phyloP scores from a whole-genome alignment of 257 asterid species.

The Mitragyna speciosa region DNA sequence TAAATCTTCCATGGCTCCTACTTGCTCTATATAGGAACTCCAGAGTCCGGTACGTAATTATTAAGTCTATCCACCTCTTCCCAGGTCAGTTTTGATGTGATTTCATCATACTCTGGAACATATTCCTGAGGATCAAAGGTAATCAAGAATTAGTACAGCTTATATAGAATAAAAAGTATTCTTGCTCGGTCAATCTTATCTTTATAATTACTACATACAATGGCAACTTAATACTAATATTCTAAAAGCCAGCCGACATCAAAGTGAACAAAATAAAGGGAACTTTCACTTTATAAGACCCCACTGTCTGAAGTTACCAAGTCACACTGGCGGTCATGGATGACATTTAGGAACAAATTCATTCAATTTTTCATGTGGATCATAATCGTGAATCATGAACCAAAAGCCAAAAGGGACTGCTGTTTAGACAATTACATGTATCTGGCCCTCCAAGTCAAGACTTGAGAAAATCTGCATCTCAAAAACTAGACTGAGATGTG shows the following conservation, averaged over 20 bases:
- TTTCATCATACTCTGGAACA: constrained; percentile 69
- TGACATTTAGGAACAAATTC: neutral
- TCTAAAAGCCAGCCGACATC: constrained; percentile 13
- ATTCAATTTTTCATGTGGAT: constrained; percentile 4
- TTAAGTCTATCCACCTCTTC: constrained; percentile 56
- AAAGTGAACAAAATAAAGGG: constrained; percentile 9
- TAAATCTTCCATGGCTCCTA: neutral
- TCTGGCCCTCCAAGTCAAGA: neutral
- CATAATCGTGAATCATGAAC: constrained; percentile 6
- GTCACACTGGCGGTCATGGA: neutral
- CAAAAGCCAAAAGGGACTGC: neutral
- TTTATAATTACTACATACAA: neutral
- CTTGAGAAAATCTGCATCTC: neutral
- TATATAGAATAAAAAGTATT: neutral
- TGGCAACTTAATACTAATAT: neutral
- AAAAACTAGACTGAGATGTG: constrained; percentile 7
- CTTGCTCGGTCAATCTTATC: neutral
- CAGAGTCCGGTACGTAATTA: constrained; percentile 40
- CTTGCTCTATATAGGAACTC: constrained; percentile 33
- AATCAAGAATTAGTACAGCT: neutral
- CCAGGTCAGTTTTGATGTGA: constrained; percentile 69
- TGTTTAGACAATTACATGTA: neutral
- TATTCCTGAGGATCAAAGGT: constrained; percentile 46
- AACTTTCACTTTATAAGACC: constrained; percentile 12
- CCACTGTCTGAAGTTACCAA: constrained; percentile 8